These are phyloP conservation scores for Protomyces arabidopsidicola DNA, from an alignment of 1,139 yeast genomes.

Conservation along the genomic window DNA sequence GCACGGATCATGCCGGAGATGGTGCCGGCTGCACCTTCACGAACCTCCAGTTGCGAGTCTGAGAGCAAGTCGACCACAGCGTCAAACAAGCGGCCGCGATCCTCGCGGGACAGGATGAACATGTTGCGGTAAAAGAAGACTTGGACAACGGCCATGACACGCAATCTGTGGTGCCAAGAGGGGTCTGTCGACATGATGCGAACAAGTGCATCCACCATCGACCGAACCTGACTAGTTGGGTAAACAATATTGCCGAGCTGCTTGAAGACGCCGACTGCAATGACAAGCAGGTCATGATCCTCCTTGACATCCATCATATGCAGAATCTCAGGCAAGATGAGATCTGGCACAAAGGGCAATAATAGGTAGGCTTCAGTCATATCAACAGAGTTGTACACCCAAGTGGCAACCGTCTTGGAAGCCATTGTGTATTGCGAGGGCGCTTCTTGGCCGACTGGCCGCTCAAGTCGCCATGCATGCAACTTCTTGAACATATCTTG, in stretches of 20 bases:
- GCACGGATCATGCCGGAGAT: constrained; percentile 79
- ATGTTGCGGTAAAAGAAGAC: constrained; percentile 70
- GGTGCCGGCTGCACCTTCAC: constrained; percentile 71
- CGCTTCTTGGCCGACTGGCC: constrained; percentile 30
- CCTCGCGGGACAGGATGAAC: constrained; percentile 50
- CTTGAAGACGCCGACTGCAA: constrained; percentile 53
- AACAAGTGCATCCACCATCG: constrained; percentile 52
- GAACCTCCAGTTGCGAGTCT: constrained; percentile 65
- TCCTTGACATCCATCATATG: constrained; percentile 68
- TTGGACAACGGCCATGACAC: constrained; percentile 67
- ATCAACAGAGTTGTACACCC: constrained; percentile 33
- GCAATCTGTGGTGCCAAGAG: constrained; percentile 63
- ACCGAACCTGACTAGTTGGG: constrained; percentile 45
- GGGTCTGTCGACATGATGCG: constrained; percentile 45
- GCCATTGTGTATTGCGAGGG: constrained; percentile 33
- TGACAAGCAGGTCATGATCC: constrained; percentile 65
- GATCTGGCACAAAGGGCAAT: constrained; percentile 39
- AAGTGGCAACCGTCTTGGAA: constrained; percentile 34
- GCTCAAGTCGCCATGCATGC: constrained; percentile 44
- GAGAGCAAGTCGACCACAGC: constrained; percentile 54
- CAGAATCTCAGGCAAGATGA: constrained; percentile 68
- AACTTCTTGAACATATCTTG: constrained; percentile 45
- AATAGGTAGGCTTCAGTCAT: constrained; percentile 27
- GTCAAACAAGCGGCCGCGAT: constrained; percentile 51
- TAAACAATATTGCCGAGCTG: constrained; percentile 58